Evolutionary conservation across 2,329 filamentous ascomycete species (phyloP), one percentile per base, ranked within the genome.

Genomic region (Rutstroemia sydowiana): DNA sequence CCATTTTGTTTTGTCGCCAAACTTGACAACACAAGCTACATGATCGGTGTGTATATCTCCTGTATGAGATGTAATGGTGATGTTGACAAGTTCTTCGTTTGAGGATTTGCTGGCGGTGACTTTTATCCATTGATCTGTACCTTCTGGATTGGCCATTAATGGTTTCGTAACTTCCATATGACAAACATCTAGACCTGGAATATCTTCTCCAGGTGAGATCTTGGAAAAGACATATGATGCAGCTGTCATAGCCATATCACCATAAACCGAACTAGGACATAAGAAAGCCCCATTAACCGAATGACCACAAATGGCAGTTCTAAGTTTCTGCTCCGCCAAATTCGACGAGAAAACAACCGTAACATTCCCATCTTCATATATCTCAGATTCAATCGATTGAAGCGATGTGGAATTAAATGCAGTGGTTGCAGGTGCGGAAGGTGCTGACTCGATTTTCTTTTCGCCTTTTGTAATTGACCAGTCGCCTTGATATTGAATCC

Each of bases 401-500:
- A 34, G 20, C 3, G 44, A 21, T 11, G 20, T 36, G 11, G 18
- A 21, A 21, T 21, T 34, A 9, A 48, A 40, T 18, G 13, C 18
- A 3, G 13, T 10, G 30, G 34, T 8, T 30, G 30, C 23, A n/a
- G 20, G 9, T 47, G 13, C 26, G 14, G n/a, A 14, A 3, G 45
- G 18, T 26, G 20, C 11, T 18, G 34, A 13, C n/a, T 26, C 20
- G 30, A 26, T 18, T 20, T 7, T 31, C 20, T 39, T 31, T 13
- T 76, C 81, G 65, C 83, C 53, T 39, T 69, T 49, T 20, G 37
- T 45, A 21, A 53, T 21, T 6, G 40, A 44, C 51, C 45, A 87
- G 66, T 88, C 82, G 55, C 85, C 82, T 55, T 75, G 66, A 62
- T 79, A 80, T 60, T 74, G 72, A 28, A 80, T 70, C 77, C 77